phyloP scores from a whole-genome alignment of 75 land plant species.

The Cunninghamia lanceolata region DNA sequence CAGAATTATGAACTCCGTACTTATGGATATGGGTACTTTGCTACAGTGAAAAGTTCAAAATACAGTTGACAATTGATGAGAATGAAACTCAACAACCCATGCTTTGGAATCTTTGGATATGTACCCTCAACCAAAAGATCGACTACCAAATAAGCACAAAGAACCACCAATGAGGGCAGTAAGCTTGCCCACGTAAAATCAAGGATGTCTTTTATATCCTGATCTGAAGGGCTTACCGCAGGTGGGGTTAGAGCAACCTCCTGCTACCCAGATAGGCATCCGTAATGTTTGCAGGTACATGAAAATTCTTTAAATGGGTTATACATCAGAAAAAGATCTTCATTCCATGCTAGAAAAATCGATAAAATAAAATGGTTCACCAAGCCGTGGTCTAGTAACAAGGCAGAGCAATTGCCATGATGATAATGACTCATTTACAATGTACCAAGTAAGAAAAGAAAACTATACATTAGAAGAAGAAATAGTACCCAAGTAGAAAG shows the following conservation, averaged over 20 bases:
- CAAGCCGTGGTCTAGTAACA: not conserved
- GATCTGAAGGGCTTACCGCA: not conserved
- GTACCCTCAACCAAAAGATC: not conserved
- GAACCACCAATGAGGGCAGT: not conserved
- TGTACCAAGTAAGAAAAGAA: not conserved
- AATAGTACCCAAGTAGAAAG: slow-evolving; percentile 43
- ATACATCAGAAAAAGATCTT: not conserved
- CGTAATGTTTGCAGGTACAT: not conserved
- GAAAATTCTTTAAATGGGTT: not conserved
- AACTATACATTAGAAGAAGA: not conserved
- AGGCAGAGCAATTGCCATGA: not conserved
- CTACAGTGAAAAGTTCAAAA: too few relatives aligned
- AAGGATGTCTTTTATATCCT: not conserved
- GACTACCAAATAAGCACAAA: not conserved
- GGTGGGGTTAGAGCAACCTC: not conserved
- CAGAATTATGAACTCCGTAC: too few relatives aligned
- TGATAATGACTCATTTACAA: not conserved
- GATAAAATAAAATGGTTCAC: not conserved
- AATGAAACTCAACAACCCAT: too few relatives aligned
- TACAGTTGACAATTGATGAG: too few relatives aligned
- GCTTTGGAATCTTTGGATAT: not conserved
- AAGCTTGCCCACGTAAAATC: not conserved
- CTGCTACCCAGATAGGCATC: not conserved
- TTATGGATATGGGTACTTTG: too few relatives aligned
- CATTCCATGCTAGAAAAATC: not conserved